Conservation (phyloP, 2,329 filamentous ascomycete species). For the Trichoderma sp. region DNA sequence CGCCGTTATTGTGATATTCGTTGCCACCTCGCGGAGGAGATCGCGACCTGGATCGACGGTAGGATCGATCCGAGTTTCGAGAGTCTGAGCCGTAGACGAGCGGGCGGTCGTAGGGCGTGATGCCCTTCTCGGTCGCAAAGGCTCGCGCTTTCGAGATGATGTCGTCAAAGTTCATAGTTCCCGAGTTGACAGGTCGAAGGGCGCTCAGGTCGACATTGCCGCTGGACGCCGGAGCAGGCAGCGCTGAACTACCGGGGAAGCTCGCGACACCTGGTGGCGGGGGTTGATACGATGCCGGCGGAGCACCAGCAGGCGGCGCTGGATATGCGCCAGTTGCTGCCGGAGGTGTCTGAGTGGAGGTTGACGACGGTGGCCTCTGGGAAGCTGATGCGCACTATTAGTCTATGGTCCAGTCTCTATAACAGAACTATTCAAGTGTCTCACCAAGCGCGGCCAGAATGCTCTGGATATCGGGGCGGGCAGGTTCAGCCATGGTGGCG, state of each 20-base stretch:
- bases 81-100: conserved; percentile 46
- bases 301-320: conserved; percentile 41
- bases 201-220: conserved; percentile 79
- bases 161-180: conserved; percentile 80
- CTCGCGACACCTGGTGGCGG: conserved; percentile 40
- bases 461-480: conserved; percentile 46
- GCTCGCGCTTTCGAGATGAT: conserved; percentile 83
- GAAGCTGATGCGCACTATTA: conserved; percentile 39
- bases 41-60: conserved; percentile 69
- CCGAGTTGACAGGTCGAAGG: conserved; percentile 77
- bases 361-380: conserved; percentile 46
- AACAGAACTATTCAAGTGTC: conserved; percentile 28
- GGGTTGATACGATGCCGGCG: conserved; percentile 41
- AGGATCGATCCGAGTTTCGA: conserved; percentile 49
- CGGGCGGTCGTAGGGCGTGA: conserved; percentile 63
- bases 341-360: conserved; percentile 47
- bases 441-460: conserved; percentile 53
- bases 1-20: conserved; percentile 66
- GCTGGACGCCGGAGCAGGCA: conserved; percentile 70
- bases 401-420: background rate
- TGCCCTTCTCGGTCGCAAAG: conserved; percentile 77
- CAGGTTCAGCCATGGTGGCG: conserved; percentile 39
- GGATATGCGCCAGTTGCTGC: conserved; percentile 43
- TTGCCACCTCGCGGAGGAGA: conserved; percentile 61
- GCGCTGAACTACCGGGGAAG: conserved; percentile 41